These are phyloP conservation scores for Pseudoneurospora amorphoporcata DNA, from an alignment of 495 filamentous ascomycete genomes.

Conservation along the genomic window DNA sequence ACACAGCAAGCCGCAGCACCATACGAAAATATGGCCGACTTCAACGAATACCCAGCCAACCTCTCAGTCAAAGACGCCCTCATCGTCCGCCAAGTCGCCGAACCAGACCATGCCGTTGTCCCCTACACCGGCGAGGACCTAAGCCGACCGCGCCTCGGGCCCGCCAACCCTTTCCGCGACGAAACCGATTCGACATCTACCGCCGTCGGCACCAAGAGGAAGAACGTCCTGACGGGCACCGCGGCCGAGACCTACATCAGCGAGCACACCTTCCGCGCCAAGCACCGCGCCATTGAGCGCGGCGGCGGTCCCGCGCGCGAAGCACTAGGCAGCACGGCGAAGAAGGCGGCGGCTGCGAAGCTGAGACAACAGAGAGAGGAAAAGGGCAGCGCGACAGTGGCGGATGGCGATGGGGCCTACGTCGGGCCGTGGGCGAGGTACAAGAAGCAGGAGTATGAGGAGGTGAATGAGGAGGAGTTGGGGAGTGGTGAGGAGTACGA, in stretches of 20 bases:
- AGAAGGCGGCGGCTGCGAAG: slow-evolving; percentile 57
- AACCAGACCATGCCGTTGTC: slow-evolving; percentile 45
- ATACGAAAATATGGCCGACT: slow-evolving; percentile 39
- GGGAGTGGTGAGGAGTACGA: slow-evolving; percentile 77
- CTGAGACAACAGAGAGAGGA: slow-evolving; percentile 62
- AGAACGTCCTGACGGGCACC: slow-evolving; percentile 82
- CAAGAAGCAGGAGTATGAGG: slow-evolving; percentile 52
- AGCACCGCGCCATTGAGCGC: slow-evolving; percentile 65
- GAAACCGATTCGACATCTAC: slow-evolving; percentile 25
- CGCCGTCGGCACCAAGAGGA: slow-evolving; percentile 51
- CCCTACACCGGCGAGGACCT: slow-evolving; percentile 61
- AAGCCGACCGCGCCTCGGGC: slow-evolving; percentile 56
- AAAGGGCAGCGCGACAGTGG: slow-evolving; percentile 72
- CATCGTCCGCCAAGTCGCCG: slow-evolving; percentile 38
- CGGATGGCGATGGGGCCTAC: slow-evolving; percentile 79
- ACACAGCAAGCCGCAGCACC: background rate
- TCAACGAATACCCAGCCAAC: slow-evolving; percentile 46
- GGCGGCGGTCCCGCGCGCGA: slow-evolving; percentile 34
- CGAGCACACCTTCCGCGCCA: slow-evolving; percentile 75
- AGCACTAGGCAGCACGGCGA: slow-evolving; percentile 27
- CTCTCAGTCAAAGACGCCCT: slow-evolving; percentile 47
- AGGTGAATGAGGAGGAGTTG: slow-evolving; percentile 47
- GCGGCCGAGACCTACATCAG: slow-evolving; percentile 83
- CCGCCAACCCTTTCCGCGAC: slow-evolving; percentile 70
- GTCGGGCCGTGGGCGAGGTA: slow-evolving; percentile 92